Conservation (phyloP, 2,329 filamentous ascomycete genomes). For the Parascedosporium putredinis region DNA sequence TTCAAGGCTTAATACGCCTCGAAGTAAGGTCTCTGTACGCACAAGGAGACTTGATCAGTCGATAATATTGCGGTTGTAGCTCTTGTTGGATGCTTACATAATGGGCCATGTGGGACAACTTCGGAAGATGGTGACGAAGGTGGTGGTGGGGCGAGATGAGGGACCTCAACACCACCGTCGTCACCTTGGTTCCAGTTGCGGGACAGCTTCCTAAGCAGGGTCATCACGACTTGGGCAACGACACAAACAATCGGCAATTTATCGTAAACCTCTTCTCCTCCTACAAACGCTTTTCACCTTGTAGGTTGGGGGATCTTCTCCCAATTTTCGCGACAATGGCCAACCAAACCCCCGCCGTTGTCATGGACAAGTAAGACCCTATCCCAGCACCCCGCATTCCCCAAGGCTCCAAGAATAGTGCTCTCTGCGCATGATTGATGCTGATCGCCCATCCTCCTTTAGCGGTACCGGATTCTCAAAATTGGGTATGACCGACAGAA, state of each 20-base stretch:
- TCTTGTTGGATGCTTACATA: background rate
- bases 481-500: conserved; percentile 57
- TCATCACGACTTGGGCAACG: conserved; percentile 3
- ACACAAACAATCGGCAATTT: background rate
- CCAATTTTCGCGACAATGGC: conserved; percentile 51
- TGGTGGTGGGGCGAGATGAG: conserved; percentile 1
- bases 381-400: conserved; percentile 22
- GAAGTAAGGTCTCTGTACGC: too few relatives aligned
- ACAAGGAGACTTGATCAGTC: too few relatives aligned
- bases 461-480: conserved; percentile 99
- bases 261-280: background rate
- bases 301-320: conserved; percentile 2
- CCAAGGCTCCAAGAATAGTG: background rate
- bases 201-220: conserved; percentile 4
- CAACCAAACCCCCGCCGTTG: conserved; percentile 98
- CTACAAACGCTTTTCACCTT: background rate
- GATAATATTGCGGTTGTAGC: too few relatives aligned
- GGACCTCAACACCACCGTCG: conserved; percentile 5
- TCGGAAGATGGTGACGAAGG: conserved; percentile 6
- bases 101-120: conserved; percentile 5
- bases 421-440: background rate
- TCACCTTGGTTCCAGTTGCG: conserved; percentile 3
- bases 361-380: conserved; percentile 98
- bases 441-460: conserved; percentile 17
- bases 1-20: too few relatives aligned